Evolutionary conservation across 2,329 filamentous ascomycete genomes (phyloP).

Genomic region (Verticillium nubilum): DNA sequence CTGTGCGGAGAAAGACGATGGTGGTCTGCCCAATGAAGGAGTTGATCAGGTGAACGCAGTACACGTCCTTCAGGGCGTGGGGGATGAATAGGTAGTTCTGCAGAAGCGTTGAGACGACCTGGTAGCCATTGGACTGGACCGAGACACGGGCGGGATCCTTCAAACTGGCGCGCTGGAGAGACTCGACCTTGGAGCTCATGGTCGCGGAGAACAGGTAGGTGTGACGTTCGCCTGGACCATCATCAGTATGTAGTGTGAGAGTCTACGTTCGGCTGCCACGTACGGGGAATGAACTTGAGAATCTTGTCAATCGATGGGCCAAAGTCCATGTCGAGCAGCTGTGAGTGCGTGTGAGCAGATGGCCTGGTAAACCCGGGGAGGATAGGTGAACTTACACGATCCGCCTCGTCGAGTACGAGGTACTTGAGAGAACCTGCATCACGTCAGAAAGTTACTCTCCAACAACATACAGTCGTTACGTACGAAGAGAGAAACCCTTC

Average conservation of each 20-base stretch:
- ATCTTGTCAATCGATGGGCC: slow-evolving; percentile 90
- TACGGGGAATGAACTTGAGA: slow-evolving; percentile 74
- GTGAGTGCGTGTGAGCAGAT: background rate
- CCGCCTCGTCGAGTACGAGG: slow-evolving; percentile 92
- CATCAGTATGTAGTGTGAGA: slow-evolving; percentile 24
- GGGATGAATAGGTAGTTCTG: slow-evolving; percentile 86
- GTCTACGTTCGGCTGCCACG: too few species aligned
- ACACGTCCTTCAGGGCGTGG: slow-evolving; percentile 81
- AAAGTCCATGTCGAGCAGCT: slow-evolving; percentile 88
- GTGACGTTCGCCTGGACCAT: background rate
- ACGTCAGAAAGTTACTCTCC: background rate
- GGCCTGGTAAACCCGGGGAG: too few species aligned
- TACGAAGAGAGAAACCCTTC: slow-evolving; percentile 71
- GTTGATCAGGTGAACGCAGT: slow-evolving; percentile 80
- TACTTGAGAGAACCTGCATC: slow-evolving; percentile 69
- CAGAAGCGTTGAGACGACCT: slow-evolving; percentile 83
- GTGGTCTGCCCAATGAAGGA: slow-evolving; percentile 80
- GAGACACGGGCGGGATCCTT: slow-evolving; percentile 78
- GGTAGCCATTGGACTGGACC: slow-evolving; percentile 56
- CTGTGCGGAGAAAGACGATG: slow-evolving; percentile 89
- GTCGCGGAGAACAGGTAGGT: slow-evolving; percentile 71
- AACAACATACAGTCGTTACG: background rate
- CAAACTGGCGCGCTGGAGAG: slow-evolving; percentile 81
- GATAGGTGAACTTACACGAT: slow-evolving; percentile 39
- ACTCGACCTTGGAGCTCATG: slow-evolving; percentile 90